phyloP scores from a whole-genome alignment of 352 stramenopile species.

The Pythium rishiriense region DNA sequence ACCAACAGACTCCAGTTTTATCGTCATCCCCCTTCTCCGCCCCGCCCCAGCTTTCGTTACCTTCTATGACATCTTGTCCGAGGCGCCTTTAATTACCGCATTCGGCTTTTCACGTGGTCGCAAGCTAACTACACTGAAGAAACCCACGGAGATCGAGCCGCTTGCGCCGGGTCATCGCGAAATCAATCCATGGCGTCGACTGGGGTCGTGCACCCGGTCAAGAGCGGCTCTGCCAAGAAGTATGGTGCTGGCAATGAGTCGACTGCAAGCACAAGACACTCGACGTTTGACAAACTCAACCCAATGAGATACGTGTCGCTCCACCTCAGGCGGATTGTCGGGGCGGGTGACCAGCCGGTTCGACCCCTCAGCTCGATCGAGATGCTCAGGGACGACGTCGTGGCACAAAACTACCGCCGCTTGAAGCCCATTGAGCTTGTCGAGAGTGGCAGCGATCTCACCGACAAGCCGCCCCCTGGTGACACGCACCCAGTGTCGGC shows the following conservation, averaged over 20 bases:
- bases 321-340: not conserved
- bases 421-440: slow-evolving; percentile 4
- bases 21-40: too few relatives aligned
- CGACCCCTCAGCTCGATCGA: not conserved
- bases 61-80: too few relatives aligned
- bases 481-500: slow-evolving; percentile 1
- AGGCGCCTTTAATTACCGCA: too few relatives aligned
- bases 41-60: too few relatives aligned
- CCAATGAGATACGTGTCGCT: not conserved
- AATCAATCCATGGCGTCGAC: not conserved
- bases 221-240: not conserved
- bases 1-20: too few relatives aligned
- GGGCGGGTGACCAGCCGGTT: not conserved
- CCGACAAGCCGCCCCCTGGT: not conserved
- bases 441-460: not conserved
- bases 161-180: too few relatives aligned
- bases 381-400: slow-evolving; percentile 9
- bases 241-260: not conserved
- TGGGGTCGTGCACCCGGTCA: not conserved
- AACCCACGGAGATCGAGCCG: too few relatives aligned
- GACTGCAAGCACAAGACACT: not conserved
- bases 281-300: not conserved
- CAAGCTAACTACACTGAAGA: too few relatives aligned
- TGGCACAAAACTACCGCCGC: slow-evolving; percentile 8
- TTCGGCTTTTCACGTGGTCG: too few relatives aligned